Conservation (phyloP, 1,139 yeast genomes). For the Candida smagusa region DNA sequence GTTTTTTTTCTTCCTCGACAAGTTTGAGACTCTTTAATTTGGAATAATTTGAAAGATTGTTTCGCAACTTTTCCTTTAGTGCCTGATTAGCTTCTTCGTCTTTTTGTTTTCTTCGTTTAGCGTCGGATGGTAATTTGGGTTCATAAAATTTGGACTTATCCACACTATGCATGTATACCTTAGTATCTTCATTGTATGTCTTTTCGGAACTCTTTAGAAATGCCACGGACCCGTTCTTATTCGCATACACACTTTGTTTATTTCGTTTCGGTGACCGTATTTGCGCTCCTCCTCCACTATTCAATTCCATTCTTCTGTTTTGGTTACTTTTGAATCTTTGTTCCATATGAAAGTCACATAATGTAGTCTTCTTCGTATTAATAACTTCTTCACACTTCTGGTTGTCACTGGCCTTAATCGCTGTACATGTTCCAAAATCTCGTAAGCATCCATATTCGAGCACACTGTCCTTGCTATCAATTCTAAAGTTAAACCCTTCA, state of each 20-base stretch:
- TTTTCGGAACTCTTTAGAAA: constrained; percentile 7
- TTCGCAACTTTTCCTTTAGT: constrained; percentile 27
- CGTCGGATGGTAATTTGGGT: constrained; percentile 41
- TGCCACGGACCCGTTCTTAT: constrained; percentile 11
- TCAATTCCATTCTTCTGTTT: constrained; percentile 69
- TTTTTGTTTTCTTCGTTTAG: constrained; percentile 29
- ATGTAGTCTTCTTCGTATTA: constrained; percentile 46
- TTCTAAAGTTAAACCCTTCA: constrained; percentile 56
- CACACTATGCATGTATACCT: constrained; percentile 19
- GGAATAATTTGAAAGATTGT: constrained; percentile 14
- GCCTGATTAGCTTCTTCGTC: constrained; percentile 33
- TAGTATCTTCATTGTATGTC: constrained; percentile 26
- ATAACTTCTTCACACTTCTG: constrained; percentile 58
- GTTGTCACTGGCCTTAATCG: constrained; percentile 41
- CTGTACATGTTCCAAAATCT: constrained; percentile 68
- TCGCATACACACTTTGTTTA: constrained; percentile 23
- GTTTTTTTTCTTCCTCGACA: constrained; percentile 11
- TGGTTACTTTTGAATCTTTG: constrained; percentile 50
- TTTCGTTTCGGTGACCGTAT: constrained; percentile 32
- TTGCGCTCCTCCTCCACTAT: constrained; percentile 58
- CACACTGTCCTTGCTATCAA: constrained; percentile 48
- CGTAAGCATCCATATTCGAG: constrained; percentile 73
- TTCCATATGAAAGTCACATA: constrained; percentile 75
- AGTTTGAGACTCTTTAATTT: constrained; percentile 16
- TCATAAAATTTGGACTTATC: constrained; percentile 39